A percentile compares a stretch with the other conserved stretches of the same genome.
phyloP scores from a whole-genome alignment of 2,329 filamentous ascomycete species.

The Beauveria sp. region DNA sequence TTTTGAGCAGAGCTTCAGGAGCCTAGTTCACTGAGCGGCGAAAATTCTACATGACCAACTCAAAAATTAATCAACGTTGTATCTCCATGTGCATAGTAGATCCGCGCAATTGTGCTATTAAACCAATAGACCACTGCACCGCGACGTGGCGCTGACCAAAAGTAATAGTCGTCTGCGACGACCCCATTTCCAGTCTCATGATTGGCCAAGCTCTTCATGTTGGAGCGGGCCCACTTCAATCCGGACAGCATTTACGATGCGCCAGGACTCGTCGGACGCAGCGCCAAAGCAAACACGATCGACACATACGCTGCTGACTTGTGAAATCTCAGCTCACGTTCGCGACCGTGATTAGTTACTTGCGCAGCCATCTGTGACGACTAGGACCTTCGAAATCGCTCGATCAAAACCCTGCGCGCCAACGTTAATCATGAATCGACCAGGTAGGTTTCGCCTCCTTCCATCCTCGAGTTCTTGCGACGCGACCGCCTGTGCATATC shows the following conservation, averaged over 20 bases:
- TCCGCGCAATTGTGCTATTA: not conserved
- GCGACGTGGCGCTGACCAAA: not conserved
- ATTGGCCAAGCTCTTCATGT: constrained; percentile 13
- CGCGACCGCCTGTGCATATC: not conserved
- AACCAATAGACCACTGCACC: not conserved
- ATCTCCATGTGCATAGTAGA: not conserved
- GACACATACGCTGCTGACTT: not conserved
- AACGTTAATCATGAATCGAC: constrained; percentile 43
- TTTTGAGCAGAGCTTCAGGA: constrained; percentile 39
- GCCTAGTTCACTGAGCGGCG: constrained; percentile 18
- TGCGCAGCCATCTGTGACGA: not conserved
- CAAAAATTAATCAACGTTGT: not conserved
- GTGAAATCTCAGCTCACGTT: not conserved
- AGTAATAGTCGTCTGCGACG: not conserved
- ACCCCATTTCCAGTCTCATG: constrained; percentile 5
- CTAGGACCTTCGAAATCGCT: not conserved
- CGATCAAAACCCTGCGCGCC: not conserved
- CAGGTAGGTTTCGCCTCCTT: constrained; percentile 41
- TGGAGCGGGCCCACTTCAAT: constrained; percentile 32
- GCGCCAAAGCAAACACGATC: constrained; percentile 5
- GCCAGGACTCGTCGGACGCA: not conserved
- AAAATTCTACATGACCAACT: not conserved
- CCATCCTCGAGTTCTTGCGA: not conserved
- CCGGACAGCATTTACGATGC: constrained; percentile 13
- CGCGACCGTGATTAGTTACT: not conserved